Evolutionary conservation across 208 protist genomes (phyloP).

Genomic region (Novymonas esmeraldas): DNA sequence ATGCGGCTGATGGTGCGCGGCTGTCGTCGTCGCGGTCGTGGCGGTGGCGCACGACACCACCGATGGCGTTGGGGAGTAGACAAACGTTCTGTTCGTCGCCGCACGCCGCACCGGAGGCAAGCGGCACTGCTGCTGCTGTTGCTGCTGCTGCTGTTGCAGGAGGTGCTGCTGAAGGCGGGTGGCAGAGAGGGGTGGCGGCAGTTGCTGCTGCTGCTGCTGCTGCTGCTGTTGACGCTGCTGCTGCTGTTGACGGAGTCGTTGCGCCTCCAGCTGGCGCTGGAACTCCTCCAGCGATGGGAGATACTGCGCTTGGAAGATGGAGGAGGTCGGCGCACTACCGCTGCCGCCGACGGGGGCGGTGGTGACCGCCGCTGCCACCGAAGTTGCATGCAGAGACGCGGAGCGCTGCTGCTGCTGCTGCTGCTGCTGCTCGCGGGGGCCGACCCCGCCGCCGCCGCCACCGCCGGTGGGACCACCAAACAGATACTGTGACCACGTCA

Average conservation of each 20-base stretch:
- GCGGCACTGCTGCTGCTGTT: slow-evolving; percentile 13
- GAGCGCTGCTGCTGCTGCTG: too few relatives aligned
- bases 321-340: too few relatives aligned
- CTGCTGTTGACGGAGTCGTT: slow-evolving; percentile 26
- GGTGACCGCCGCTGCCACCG: not conserved
- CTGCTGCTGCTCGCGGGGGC: not conserved
- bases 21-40: slow-evolving; percentile 10
- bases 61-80: slow-evolving; percentile 27
- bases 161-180: slow-evolving; percentile 28
- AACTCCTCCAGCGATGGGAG: slow-evolving; percentile 44
- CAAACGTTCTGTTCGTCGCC: slow-evolving; percentile 21
- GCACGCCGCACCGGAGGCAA: too few relatives aligned
- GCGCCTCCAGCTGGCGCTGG: slow-evolving; percentile 24
- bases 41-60: slow-evolving; percentile 11
- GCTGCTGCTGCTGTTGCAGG: slow-evolving; percentile 17
- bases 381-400: not conserved
- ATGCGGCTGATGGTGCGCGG: not conserved
- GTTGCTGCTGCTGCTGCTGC: slow-evolving; percentile 19
- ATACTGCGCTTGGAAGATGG: slow-evolving; percentile 35
- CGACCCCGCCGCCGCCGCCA: not conserved
- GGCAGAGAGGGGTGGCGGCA: slow-evolving; percentile 15
- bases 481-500: slow-evolving; percentile 33
- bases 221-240: slow-evolving; percentile 27
- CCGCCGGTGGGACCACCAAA: slow-evolving; percentile 1
- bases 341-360: too few relatives aligned